These are phyloP conservation scores for Taiozyma sp. DNA, from an alignment of 1,139 yeast species.

Conservation along the genomic window DNA sequence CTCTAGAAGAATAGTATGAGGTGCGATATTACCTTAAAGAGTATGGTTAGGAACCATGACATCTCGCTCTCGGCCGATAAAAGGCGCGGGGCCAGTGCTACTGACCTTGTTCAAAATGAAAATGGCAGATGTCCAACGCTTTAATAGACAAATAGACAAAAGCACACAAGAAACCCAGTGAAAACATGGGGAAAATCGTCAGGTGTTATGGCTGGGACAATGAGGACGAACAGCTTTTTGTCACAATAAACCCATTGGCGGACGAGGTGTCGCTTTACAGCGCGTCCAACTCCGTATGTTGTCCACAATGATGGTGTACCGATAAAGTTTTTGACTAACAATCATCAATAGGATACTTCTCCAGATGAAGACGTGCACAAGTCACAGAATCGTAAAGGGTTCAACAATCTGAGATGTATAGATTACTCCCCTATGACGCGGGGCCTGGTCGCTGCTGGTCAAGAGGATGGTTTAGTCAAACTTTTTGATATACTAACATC, in stretches of 20 bases:
- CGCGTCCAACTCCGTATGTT: constrained; percentile 32
- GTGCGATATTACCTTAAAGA: no score
- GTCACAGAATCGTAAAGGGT: constrained; percentile 53
- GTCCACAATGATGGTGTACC: not conserved
- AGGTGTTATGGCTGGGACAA: constrained; percentile 60
- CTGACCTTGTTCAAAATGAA: not conserved
- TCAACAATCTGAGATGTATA: constrained; percentile 68
- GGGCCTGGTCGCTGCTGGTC: constrained; percentile 72
- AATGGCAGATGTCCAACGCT: not conserved
- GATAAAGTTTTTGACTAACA: not conserved
- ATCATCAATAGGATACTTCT: constrained; percentile 6
- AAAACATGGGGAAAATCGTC: constrained; percentile 42
- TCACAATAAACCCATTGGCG: constrained; percentile 63
- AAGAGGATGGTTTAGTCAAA: constrained; percentile 62
- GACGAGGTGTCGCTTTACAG: constrained; percentile 64
- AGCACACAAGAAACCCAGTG: not conserved
- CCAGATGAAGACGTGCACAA: constrained; percentile 41
- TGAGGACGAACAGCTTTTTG: constrained; percentile 49
- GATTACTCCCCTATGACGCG: constrained; percentile 53
- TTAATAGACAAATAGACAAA: not conserved
- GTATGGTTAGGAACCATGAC: no score
- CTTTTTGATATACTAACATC: constrained; percentile 53
- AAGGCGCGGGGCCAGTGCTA: no score
- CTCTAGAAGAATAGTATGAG: no score
- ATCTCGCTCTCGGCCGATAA: not conserved